Base-by-base conservation (phyloP, 495 filamentous ascomycete genomes). In the Durotheca rogersii region DNA sequence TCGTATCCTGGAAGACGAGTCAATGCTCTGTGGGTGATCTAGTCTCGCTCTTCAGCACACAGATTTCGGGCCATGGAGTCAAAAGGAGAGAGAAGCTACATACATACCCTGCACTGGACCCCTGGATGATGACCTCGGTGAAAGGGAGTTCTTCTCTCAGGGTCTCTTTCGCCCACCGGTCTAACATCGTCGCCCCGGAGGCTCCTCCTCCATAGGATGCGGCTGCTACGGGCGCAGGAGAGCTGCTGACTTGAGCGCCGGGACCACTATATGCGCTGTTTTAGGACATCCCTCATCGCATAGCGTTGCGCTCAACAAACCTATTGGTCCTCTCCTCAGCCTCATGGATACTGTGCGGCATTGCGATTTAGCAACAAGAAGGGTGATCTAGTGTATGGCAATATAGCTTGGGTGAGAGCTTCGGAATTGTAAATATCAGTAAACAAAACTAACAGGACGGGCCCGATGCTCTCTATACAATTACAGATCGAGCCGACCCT, bases 71-170 rank as follows among this genome's bases (percentile, higher is more conserved):
- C 9, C 36, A 40, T 37, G 1, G 42, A 20, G 27, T 42, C 12
- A 23, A 10, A 36, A 39, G 34, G 17, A 30, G 39, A 7, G 31
- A 10, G 11, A 9, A 27, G 23, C 4, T 27, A 9, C n/a, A 41
- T 14, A 46, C 56, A 44, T 51, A 65, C 62, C 23, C 49, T 36
- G 21, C 39, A 17, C 46, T 39, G 7, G 44, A 30, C 23, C 63
- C 59, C 32, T 66, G 62, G 29, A 49, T 59, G 29, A 49, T 59
- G 14, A 60, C 64, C 57, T 75, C 72, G 48, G 34, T 69, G 43
- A 72, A 62, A 35, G 72, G 62, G 33, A 75, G 67, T n/a, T 70
- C 67, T 12, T 48, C 61, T 6, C 56, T 64, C 29, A 60, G 44
- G 16, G 60, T 62, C 51, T 75, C 67, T 17, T 53, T 60, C 18